Base-by-base conservation (phyloP, 768 basidiomycete genomes). In the Mycena latifolia region DNA sequence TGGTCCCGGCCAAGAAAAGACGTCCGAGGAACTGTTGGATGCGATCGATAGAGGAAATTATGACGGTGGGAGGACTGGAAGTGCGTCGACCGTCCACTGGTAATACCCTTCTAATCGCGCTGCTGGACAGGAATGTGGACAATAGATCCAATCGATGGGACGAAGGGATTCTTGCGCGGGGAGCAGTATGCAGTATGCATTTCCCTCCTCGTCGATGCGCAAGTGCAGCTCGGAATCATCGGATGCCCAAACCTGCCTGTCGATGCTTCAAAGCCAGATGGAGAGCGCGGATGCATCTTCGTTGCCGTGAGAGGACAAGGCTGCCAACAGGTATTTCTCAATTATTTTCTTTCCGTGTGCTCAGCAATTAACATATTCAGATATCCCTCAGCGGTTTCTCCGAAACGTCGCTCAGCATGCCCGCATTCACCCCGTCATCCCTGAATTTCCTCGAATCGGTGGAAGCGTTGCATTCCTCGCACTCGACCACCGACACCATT, bases 121-220 rank as follows among this genome's bases (percentile, higher is more conserved):
- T 33, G n/a, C 39, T 10, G 45, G n/a, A 39, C n/a, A 93, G 92
- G 92, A 28, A 90, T 92, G 84, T 95, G 93, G 93, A 92, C 92
- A 1, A 87, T 94, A 55, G 92, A 93, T 76, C 92, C 93, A 55
- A 95, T 98, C 63, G 95, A 97, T 77, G 96, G 96, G 9, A 98
- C 95, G 11, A 95, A 94, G 74, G 96, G 95, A 1, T 96, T 98
- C 82, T 83, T 97, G 24, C 88, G 96, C 5, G 94, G 94, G 5
- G 94, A 92, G 63, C 96, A 98, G 77, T 98, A 95, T 74, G 95
- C 95, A 6, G 93, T 98, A 22, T 97, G 96, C 76, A 79, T 98
- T 12, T 91, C 95, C 0, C 82, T 98, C 59, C 88, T 97, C 73
- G 83, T 93, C 46, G 89, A 96, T 68, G 85, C 91, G 0, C 76